Evolutionary conservation across 495 filamentous ascomycete species (phyloP), one percentile per base, ranked within the genome.

Genomic region (Penicillium chermesinum): DNA sequence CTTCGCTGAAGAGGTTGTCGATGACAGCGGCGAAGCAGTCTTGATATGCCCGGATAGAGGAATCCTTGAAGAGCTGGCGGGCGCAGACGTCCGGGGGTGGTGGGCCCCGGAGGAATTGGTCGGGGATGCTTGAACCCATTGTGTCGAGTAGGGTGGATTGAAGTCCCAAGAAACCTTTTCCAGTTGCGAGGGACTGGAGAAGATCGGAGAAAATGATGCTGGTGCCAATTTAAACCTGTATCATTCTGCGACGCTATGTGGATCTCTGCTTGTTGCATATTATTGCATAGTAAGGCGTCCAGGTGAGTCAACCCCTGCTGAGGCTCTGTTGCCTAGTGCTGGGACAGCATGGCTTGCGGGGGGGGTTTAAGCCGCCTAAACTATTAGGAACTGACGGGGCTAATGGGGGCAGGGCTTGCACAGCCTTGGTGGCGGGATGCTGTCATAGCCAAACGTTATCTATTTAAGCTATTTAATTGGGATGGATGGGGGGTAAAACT

Each of bases 1-100:
- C 53, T 30, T 73, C 71, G 19, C 74, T 81, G 38, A 88, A 52
- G 34, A 82, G 74, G 52, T 86, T 69, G 69, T 88, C 83, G 8
- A 87, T 73, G 0, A 87, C 65, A 22, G 72, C 75, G 13, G 85
- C 85, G 50, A 82, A 81, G 27, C 66, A 53, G 34, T 67, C 62
- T 38, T 71, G 68, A 66, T 76, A 82, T 52, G 80, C 75, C 2
- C 76, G 75, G 7, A 89, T 55, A 0, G 70, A 55, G 7, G 71
- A 25, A 75, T 72, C 13, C 63, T 55, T n/a, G 57, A 30, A 61
- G 79, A 84, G 57, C 85, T 70, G 52, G 33, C 50, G 65, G 37
- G 54, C 44, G 36, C 41, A 46, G 12, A 61, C 64, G 47, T 58
- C 48, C 13, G 52, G 36, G 3, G 66, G 52, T 10, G 25, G 25